Conservation (phyloP, 768 basidiomycete genomes). For the Cyclocybe cylindracea region DNA sequence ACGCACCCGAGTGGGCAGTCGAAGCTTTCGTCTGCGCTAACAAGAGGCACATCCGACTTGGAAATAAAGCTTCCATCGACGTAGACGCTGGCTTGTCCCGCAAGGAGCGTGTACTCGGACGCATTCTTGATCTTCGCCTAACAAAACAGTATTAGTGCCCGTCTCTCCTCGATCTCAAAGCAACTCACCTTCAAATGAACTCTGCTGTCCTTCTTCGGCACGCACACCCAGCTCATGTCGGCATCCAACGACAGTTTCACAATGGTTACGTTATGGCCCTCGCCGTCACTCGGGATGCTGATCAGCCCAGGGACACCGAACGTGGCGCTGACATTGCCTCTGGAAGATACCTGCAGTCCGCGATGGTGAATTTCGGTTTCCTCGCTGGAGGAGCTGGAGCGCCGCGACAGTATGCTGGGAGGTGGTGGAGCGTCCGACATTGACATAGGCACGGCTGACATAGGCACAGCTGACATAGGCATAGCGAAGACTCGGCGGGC, state of each 20-base stretch:
- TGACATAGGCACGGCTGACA: no score
- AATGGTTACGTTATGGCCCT: constrained; percentile 32
- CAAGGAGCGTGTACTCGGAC: constrained; percentile 37
- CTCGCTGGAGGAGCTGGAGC: background rate
- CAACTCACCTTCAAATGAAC: constrained; percentile 29
- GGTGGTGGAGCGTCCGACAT: no score
- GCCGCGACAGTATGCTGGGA: no score
- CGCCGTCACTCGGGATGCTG: constrained; percentile 30
- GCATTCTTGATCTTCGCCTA: constrained; percentile 39
- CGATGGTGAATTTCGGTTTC: background rate
- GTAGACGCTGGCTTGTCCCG: constrained; percentile 34
- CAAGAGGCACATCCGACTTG: constrained; percentile 26
- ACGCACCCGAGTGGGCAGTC: constrained; percentile 40
- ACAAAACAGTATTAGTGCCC: background rate
- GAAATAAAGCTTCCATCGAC: constrained; percentile 43
- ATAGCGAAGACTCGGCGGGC: no score
- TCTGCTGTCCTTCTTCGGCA: constrained; percentile 33
- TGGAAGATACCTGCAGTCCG: constrained; percentile 17
- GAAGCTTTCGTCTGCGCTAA: constrained; percentile 39
- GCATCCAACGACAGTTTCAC: constrained; percentile 30
- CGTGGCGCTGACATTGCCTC: constrained; percentile 31
- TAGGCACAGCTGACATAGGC: no score
- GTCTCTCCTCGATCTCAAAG: background rate
- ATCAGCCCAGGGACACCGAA: constrained; percentile 32
- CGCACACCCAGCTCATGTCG: constrained; percentile 33